These are phyloP conservation scores for Arabidopsis hybrid DNA, from an alignment of 441 rosid genomes.

Conservation along the genomic window DNA sequence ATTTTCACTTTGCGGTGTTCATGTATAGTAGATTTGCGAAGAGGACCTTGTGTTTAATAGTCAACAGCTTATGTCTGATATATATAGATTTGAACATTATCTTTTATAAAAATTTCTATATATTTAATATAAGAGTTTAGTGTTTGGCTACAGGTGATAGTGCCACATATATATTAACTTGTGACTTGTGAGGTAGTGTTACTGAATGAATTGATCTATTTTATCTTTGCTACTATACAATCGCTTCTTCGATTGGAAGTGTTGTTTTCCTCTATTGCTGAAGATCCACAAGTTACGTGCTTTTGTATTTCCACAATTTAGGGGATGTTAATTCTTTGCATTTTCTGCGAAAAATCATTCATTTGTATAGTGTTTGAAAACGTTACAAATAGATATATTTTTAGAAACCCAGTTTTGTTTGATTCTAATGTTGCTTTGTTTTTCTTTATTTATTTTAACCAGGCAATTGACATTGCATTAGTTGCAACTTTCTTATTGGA, in stretches of 20 bases:
- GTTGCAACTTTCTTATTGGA: slow-evolving; percentile 82
- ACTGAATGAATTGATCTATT: neutral
- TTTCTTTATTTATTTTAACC: slow-evolving; percentile 37
- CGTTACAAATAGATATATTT: neutral
- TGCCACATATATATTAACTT: neutral
- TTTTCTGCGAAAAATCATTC: neutral
- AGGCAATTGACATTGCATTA: slow-evolving; percentile 88
- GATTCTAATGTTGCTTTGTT: slow-evolving; percentile 39
- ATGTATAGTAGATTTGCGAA: slow-evolving; percentile 16
- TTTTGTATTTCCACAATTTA: neutral
- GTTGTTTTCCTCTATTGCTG: neutral
- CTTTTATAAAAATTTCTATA: neutral
- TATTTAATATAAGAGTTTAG: neutral
- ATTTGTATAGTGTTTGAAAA: slow-evolving; percentile 1
- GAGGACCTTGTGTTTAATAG: neutral
- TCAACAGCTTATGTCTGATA: slow-evolving; percentile 14
- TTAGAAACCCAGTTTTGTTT: slow-evolving; percentile 11
- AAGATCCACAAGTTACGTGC: slow-evolving; percentile 13
- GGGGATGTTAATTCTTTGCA: slow-evolving; percentile 3
- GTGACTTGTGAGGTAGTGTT: neutral
- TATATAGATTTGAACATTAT: neutral
- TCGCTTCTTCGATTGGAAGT: neutral
- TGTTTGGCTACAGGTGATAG: neutral
- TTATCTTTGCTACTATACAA: slow-evolving; percentile 2
- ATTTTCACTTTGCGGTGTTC: slow-evolving; percentile 7